Conservation (phyloP, 176 grass and related monocot species). For the Hordeum vulgare region MorexV3_pseudomolecules_assembly NC_058523.1:17757643-17758142, state of each 20-base stretch:
- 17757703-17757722: background rate
- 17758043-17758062: background rate
- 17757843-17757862: background rate
- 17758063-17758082: background rate
- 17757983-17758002: conserved; percentile 85
- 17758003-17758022: conserved; percentile 68
- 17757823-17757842: conserved; percentile 77
- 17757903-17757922: background rate
- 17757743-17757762: background rate
- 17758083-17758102: background rate
- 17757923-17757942: conserved; percentile 92
- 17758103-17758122: background rate
- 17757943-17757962: conserved; percentile 88
- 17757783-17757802: conserved; percentile 90
- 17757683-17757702: background rate
- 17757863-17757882: background rate
- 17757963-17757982: conserved; percentile 97
- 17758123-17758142: background rate
- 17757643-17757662: conserved; percentile 41
- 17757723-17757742: background rate
- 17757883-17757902: background rate
- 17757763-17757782: conserved; percentile 64
- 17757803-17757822: conserved; percentile 88
- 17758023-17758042: background rate
- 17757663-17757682: background rate